Evolutionary conservation across 805 yeast genomes (phyloP), one percentile per base, ranked within the genome.

Genomic region (Kazachstania bromeliacearum): DNA sequence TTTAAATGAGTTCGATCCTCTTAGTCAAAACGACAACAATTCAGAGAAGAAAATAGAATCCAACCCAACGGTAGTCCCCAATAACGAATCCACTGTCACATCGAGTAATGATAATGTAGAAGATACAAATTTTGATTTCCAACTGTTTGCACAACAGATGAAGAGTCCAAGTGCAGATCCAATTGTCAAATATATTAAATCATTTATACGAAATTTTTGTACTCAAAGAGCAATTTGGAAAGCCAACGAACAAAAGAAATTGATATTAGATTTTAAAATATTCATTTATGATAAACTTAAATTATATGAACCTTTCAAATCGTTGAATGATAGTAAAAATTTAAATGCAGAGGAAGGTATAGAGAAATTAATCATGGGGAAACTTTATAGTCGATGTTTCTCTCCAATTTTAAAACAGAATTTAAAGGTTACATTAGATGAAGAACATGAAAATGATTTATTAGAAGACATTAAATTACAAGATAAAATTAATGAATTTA

Each of bases 321-420:
- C 73, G 3, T 69, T 85, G 64, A 76, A 75, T 13, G 71, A 67
- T 2, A 66, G 66, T 15, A 77, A 71, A 36, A 61, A 83, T 34
- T 76, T 69, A 26, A 85, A 88, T 51, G 79, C 94, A 2, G 64
- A 78, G 45, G 96, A 87, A 48, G 98, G 98, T 0, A 68, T 92
- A 48, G 99, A 92, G 58, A 92, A 92, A 57, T 67, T 92, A 29
- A 69, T 94, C 7, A 85, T 88, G 94, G 88, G 89, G 38, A 69
- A 95, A 44, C 59, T 94, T 2, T 88, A 85, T 55, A 66, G 67
- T 1, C 74, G 72, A 37, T 80, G 89, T 21, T 94, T 82, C 52
- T 77, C 96, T 0, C 96, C 97, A 0, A 62, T 55, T 13, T 50
- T 66, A 22, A 38, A 33, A 10, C 33, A 37, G 12, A 22, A 14